Base-by-base conservation (phyloP, 352 stramenopile genomes). In the Phytopythium sindhum region DNA sequence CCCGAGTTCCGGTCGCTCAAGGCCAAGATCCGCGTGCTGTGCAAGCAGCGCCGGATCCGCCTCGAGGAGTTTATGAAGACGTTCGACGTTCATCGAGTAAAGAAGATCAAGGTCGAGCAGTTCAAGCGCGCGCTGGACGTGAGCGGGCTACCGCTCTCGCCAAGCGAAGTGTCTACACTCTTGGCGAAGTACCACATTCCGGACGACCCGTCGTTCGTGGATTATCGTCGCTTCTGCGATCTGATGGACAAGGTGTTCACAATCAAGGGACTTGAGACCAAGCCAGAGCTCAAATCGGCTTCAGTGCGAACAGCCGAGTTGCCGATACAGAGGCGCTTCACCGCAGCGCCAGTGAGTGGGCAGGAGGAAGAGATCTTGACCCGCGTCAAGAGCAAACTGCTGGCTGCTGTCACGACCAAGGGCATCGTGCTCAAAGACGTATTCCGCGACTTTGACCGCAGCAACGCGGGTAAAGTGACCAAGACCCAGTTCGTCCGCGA, bases 11-110 rank as follows among this genome's bases (percentile, higher is more conserved):
- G 83, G 21, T 89, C 80, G 31, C 66, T 93, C 11, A 95, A 95
- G 66, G 80, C 83, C 54, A 91, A 91, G 69, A 77, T 93, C 47
- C 83, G 84, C 28, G 64, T 82, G 54, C 64, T 91, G 60, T 95
- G 86, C 69, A 95, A 91, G 71, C 83, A 95, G 63, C 81, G 81
- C 19, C 83, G 86, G 31, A 89, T 93, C 63, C 86, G 84, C 2
- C 60, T 95, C 5, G 86, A 95, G 69, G 84, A 93, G 65, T 95
- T 95, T 48, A 95, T 95, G 86, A 93, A 90, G 57, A 95, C 86
- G 15, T 95, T 95, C 52, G 86, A 95, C 69, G 63, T 88, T 21
- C 86, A 95, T 61, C 78, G 84, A 65, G 81, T 91, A 12, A 93
- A 95, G 75, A 91, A 90, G 51, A 92, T 95, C 61, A 82, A 81